phyloP scores from a whole-genome alignment of 306 rosid species.

The Prunus armeniaca region DNA sequence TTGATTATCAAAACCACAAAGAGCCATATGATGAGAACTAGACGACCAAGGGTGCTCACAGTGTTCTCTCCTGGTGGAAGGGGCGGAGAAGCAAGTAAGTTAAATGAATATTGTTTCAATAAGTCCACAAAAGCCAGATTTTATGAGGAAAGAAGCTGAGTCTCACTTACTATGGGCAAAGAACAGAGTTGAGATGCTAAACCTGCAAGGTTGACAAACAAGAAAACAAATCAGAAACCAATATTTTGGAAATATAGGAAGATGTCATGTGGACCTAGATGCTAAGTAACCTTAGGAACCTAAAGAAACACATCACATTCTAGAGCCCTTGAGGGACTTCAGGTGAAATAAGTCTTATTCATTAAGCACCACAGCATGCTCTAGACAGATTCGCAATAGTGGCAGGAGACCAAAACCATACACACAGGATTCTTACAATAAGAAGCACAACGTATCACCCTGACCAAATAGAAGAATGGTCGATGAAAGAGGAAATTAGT shows the following conservation, averaged over 20 bases:
- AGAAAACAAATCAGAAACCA: slow-evolving; percentile 21
- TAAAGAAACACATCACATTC: not conserved
- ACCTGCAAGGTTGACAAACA: slow-evolving; percentile 70
- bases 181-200: slow-evolving; percentile 89
- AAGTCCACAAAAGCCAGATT: slow-evolving; percentile 4
- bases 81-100: slow-evolving; percentile 15
- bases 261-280: not conserved
- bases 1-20: slow-evolving; percentile 94
- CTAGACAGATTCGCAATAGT: not conserved
- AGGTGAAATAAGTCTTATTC: not conserved
- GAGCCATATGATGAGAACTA: slow-evolving; percentile 82
- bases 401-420: not conserved
- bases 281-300: not conserved
- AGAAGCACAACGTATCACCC: not conserved
- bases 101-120: slow-evolving; percentile 10
- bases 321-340: not conserved
- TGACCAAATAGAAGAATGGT: not conserved
- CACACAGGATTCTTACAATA: not conserved
- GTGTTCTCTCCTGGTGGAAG: slow-evolving; percentile 90
- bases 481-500: not conserved
- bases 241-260: not conserved
- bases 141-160: not conserved
- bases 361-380: not conserved
- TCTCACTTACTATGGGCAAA: slow-evolving; percentile 86
- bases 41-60: slow-evolving; percentile 80